A percentile compares a stretch with the other conserved stretches of the same genome.
Evolutionary conservation across 768 basidiomycete genomes (phyloP).

Genomic region (Cubamyces lactineus): DNA sequence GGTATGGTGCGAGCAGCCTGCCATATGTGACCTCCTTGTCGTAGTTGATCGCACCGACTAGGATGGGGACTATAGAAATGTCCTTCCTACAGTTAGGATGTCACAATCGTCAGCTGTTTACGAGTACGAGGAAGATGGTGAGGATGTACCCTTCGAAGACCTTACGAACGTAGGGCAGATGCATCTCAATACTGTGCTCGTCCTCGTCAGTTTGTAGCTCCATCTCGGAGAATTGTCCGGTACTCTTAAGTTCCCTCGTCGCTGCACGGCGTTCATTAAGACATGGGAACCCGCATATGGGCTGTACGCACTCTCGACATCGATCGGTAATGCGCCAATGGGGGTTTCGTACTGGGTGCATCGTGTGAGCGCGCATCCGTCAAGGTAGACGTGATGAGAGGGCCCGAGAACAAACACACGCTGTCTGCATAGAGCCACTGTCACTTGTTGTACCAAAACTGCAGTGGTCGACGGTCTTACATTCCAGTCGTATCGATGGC

Average conservation of each 20-base stretch:
- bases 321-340: conserved; percentile 78
- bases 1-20: conserved; percentile 75
- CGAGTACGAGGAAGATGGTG: no score
- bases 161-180: conserved; percentile 88
- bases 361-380: conserved; percentile 84
- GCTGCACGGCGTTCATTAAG: conserved; percentile 45
- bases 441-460: not conserved
- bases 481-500: conserved; percentile 80
- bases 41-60: conserved; percentile 79
- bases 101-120: no score
- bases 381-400: conserved; percentile 88
- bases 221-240: conserved; percentile 75
- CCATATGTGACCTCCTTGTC: conserved; percentile 68
- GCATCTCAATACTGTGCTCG: conserved; percentile 98
- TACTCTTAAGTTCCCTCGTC: conserved; percentile 62
- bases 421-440: conserved; percentile 56
- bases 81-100: conserved; percentile 50
- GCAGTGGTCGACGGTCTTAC: conserved; percentile 50
- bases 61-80: conserved; percentile 84
- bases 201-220: conserved; percentile 74
- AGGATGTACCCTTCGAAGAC: conserved; percentile 72
- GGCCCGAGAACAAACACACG: conserved; percentile 95
- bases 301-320: conserved; percentile 67
- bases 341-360: conserved; percentile 85
- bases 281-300: not conserved